phyloP scores from a whole-genome alignment of 306 rosid species.

The Sechiopsis laciniata region DNA sequence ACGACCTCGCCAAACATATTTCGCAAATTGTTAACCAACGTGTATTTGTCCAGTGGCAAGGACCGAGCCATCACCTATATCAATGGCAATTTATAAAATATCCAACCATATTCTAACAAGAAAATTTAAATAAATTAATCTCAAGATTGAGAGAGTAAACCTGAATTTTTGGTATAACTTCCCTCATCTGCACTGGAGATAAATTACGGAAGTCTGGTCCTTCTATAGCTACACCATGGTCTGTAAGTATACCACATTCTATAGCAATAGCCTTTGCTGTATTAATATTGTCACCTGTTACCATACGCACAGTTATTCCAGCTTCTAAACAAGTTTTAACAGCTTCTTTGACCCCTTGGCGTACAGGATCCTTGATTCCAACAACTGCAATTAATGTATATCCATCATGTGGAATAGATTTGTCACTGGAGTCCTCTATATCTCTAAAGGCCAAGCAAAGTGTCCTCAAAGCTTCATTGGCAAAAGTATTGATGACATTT shows the following conservation, averaged over 20 bases:
- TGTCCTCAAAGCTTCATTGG: conserved; percentile 86
- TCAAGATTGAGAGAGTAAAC: conserved; percentile 27
- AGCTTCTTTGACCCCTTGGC: conserved; percentile 81
- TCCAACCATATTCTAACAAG: conserved; percentile 9
- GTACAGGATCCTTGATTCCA: conserved; percentile 96
- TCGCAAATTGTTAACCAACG: conserved; percentile 64
- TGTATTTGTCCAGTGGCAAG: conserved; percentile 69
- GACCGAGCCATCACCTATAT: conserved; percentile 95
- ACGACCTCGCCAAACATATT: conserved; percentile 70
- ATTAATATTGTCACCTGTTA: conserved; percentile 89
- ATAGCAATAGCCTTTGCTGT: conserved; percentile 88
- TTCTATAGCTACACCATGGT: conserved; percentile 71
- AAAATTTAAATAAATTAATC: background rate
- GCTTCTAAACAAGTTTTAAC: conserved; percentile 76
- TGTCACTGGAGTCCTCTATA: conserved; percentile 27
- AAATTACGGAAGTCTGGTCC: conserved; percentile 57
- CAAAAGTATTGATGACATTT: conserved; percentile 61
- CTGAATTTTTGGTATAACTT: conserved; percentile 73
- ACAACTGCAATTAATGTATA: conserved; percentile 71
- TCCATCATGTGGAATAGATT: conserved; percentile 50
- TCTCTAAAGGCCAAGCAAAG: conserved; percentile 80
- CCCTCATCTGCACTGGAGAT: conserved; percentile 53
- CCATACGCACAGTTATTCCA: conserved; percentile 91
- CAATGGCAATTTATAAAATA: conserved; percentile 27
- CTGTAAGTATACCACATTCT: conserved; percentile 92